phyloP scores from a whole-genome alignment of 441 rosid species.

The Geranium incanum region DNA sequence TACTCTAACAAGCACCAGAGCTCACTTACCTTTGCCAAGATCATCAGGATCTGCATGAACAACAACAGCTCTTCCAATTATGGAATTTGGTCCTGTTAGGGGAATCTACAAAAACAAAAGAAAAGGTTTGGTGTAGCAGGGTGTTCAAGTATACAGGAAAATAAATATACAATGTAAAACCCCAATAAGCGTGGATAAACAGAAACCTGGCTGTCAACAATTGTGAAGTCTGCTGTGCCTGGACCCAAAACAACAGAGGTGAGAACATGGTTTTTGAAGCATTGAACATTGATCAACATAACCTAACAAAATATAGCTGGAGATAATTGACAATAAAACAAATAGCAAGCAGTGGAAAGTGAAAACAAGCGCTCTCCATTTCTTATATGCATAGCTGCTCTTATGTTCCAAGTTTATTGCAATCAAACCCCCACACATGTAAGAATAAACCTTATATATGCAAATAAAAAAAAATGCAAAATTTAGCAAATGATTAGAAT shows the following conservation, averaged over 20 bases:
- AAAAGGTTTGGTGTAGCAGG: background rate
- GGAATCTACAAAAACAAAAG: conserved; percentile 46
- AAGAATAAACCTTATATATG: too few species aligned
- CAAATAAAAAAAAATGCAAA: background rate
- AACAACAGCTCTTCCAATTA: conserved; percentile 89
- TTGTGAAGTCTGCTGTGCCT: conserved; percentile 64
- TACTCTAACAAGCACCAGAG: background rate
- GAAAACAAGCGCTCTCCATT: too few species aligned
- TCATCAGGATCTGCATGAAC: conserved; percentile 92
- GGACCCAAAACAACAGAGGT: conserved; percentile 16
- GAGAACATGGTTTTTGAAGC: background rate
- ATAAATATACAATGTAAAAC: background rate
- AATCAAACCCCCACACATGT: too few species aligned
- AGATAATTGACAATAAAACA: background rate
- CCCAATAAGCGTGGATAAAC: conserved; percentile 7
- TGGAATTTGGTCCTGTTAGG: conserved; percentile 64
- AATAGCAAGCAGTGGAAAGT: background rate
- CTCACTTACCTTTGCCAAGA: conserved; percentile 72
- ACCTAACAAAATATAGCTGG: background rate
- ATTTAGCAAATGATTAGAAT: background rate
- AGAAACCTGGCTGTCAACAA: conserved; percentile 50
- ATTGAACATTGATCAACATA: background rate
- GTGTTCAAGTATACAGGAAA: background rate
- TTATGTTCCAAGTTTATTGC: too few species aligned
- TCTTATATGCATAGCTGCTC: too few species aligned